Evolutionary conservation across 345 rosid species (phyloP).

Genomic region (Luvunga scandens): DNA sequence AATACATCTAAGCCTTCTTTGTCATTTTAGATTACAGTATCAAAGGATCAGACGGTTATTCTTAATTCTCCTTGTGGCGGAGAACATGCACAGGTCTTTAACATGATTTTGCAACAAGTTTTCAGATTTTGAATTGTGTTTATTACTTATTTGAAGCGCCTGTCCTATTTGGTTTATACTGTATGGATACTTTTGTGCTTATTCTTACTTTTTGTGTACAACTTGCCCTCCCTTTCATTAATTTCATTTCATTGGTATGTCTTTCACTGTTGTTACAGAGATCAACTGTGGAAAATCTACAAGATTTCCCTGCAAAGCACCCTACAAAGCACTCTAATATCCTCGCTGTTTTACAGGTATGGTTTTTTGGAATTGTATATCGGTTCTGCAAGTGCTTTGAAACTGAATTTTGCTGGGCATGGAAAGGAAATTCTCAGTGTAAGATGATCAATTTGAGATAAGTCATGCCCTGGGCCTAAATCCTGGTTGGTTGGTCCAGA

Average conservation of each 20-base stretch:
- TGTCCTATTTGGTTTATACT: no score
- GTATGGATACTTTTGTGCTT: no score
- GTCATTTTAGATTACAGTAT: background rate
- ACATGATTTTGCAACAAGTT: background rate
- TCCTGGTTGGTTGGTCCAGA: background rate
- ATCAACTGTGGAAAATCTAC: conserved; percentile 8
- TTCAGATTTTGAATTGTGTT: background rate
- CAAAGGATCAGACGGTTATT: background rate
- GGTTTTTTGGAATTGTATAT: background rate
- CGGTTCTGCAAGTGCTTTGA: background rate
- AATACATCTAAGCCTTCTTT: no score
- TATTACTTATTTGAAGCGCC: background rate
- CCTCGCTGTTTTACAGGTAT: conserved; percentile 21
- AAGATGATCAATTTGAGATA: background rate
- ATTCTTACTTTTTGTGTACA: no score
- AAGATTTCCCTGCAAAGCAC: conserved; percentile 29
- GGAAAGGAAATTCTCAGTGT: background rate
- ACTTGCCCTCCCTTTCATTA: no score
- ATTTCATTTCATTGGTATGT: no score
- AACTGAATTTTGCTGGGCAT: background rate
- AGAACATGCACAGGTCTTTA: background rate
- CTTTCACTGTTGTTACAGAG: background rate
- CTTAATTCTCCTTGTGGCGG: background rate
- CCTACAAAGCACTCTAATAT: conserved; percentile 32
- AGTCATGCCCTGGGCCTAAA: no score